Evolutionary conservation across 2,329 filamentous ascomycete genomes (phyloP).

Genomic region (Hirsutella thompsonii): DNA sequence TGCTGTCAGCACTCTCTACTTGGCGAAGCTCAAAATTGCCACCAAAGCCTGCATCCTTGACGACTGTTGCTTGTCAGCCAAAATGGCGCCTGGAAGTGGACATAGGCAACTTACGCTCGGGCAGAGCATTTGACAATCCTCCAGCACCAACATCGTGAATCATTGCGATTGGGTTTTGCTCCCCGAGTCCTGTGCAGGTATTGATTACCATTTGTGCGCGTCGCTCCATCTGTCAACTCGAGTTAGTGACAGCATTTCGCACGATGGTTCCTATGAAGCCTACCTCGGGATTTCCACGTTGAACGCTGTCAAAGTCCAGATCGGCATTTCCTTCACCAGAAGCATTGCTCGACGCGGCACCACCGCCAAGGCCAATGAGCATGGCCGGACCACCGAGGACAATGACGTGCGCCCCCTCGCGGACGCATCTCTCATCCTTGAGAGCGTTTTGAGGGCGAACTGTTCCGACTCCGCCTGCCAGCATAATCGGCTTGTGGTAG

Average conservation of each 20-base stretch:
- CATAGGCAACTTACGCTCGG: constrained; percentile 40
- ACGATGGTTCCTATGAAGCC: not conserved
- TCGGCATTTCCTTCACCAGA: constrained; percentile 83
- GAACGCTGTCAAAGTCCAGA: constrained; percentile 92
- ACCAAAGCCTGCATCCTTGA: constrained; percentile 83
- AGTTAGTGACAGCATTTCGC: not conserved
- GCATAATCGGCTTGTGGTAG: constrained; percentile 98
- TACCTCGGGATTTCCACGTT: constrained; percentile 81
- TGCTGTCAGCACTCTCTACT: constrained; percentile 76
- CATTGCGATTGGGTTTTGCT: constrained; percentile 82
- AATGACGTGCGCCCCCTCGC: constrained; percentile 78
- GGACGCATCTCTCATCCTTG: constrained; percentile 68
- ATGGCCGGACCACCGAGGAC: constrained; percentile 94
- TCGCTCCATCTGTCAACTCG: constrained; percentile 52
- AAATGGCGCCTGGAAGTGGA: not conserved
- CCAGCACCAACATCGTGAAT: constrained; percentile 97
- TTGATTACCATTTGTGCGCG: constrained; percentile 98
- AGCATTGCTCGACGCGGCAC: constrained; percentile 82
- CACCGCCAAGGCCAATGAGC: constrained; percentile 92
- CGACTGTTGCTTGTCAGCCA: constrained; percentile 29
- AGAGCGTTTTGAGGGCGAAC: constrained; percentile 84
- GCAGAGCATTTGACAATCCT: constrained; percentile 62
- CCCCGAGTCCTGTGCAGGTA: constrained; percentile 72
- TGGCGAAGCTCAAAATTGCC: constrained; percentile 91
- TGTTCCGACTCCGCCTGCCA: constrained; percentile 88